Evolutionary conservation across 2,329 filamentous ascomycete genomes (phyloP).

Genomic region (Paramyrothecium roridum): DNA sequence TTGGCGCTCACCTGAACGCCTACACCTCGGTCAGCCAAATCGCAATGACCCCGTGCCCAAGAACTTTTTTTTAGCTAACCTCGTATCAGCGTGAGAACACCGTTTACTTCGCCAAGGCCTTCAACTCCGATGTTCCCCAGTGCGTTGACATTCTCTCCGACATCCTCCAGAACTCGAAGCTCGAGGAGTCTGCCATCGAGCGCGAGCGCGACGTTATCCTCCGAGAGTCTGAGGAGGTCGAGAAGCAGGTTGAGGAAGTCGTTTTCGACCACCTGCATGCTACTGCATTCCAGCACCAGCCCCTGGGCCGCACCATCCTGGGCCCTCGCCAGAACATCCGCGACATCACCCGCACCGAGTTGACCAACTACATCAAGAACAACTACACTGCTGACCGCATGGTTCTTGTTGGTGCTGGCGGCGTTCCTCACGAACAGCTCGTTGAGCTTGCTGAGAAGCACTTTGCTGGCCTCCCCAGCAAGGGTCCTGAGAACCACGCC

Average conservation of each 20-base stretch:
- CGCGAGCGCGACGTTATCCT: conserved; percentile 98
- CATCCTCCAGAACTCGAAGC: conserved; percentile 98
- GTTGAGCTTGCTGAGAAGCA: conserved; percentile 96
- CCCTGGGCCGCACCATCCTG: conserved; percentile 94
- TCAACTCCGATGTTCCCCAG: conserved; percentile 95
- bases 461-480: conserved; percentile 76
- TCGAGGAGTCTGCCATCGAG: conserved; percentile 89
- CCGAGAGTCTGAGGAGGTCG: conserved; percentile 97
- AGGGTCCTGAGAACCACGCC: conserved; percentile 71
- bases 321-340: conserved; percentile 98
- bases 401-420: conserved; percentile 95
- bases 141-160: conserved; percentile 98
- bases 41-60: not conserved
- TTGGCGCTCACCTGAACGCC: conserved; percentile 98
- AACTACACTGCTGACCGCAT: conserved; percentile 99
- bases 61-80: conserved; percentile 20
- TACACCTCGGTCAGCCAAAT: conserved; percentile 85
- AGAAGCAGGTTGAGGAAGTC: conserved; percentile 99
- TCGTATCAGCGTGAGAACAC: conserved; percentile 85
- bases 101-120: conserved; percentile 99
- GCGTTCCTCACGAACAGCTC: conserved; percentile 88
- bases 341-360: conserved; percentile 87
- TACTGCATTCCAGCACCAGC: conserved; percentile 94
- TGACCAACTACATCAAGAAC: conserved; percentile 95
- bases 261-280: conserved; percentile 99